A percentile compares a stretch with the other conserved stretches of the same genome.
phyloP scores from a whole-genome alignment of 306 rosid species.

The Leucaena leucocephala region DNA sequence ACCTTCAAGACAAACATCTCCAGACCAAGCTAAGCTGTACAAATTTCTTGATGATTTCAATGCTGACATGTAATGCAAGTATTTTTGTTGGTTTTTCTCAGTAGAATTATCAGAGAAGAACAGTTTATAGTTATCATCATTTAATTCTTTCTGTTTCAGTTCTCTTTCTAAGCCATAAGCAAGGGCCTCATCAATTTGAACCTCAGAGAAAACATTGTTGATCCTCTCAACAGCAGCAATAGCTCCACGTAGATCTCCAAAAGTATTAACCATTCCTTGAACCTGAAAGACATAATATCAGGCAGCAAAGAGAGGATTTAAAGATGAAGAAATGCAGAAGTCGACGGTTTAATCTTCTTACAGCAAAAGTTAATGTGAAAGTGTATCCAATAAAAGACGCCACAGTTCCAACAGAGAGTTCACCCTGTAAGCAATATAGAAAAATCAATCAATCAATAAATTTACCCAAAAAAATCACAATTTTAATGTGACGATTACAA shows the following conservation, averaged over 20 bases:
- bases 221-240: slow-evolving; percentile 94
- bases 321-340: slow-evolving; percentile 25
- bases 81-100: slow-evolving; percentile 49
- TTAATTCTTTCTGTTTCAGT: slow-evolving; percentile 61
- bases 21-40: slow-evolving; percentile 73
- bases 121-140: slow-evolving; percentile 63
- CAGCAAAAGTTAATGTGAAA: slow-evolving; percentile 95
- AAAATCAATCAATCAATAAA: slow-evolving; percentile 16
- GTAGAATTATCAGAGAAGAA: slow-evolving; percentile 48
- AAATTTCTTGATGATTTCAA: slow-evolving; percentile 72
- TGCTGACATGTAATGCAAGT: slow-evolving; percentile 80
- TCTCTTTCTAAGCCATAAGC: slow-evolving; percentile 93
- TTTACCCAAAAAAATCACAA: not conserved
- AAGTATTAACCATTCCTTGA: slow-evolving; percentile 95
- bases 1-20: slow-evolving; percentile 93
- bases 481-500: slow-evolving; percentile 18
- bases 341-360: slow-evolving; percentile 48
- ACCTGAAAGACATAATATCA: slow-evolving; percentile 62
- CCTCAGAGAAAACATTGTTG: slow-evolving; percentile 78
- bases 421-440: slow-evolving; percentile 65
- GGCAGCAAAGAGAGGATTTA: slow-evolving; percentile 31
- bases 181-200: slow-evolving; percentile 84
- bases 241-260: slow-evolving; percentile 91
- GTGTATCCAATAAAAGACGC: slow-evolving; percentile 98
- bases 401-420: slow-evolving; percentile 90